Evolutionary conservation across 2,329 filamentous ascomycete species (phyloP).

Genomic region (Claviceps digitariae): DNA sequence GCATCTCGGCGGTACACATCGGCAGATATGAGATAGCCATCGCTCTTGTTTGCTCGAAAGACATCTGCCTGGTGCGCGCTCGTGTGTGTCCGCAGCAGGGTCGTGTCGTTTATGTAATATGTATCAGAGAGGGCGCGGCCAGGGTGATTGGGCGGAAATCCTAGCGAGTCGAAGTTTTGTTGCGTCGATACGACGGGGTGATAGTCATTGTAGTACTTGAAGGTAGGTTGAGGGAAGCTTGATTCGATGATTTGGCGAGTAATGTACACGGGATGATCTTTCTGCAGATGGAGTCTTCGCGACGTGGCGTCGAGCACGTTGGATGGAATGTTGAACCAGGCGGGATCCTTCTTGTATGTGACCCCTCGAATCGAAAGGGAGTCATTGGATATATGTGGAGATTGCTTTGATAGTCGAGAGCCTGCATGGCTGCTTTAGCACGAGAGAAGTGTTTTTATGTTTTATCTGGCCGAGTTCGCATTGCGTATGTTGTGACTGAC

Average conservation of each 20-base stretch:
- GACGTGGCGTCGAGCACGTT: conserved; percentile 63
- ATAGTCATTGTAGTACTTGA: conserved; percentile 63
- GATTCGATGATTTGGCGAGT: conserved; percentile 88
- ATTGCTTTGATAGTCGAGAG: background rate
- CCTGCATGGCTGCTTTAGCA: background rate
- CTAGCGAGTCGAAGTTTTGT: conserved; percentile 95
- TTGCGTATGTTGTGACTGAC: conserved; percentile 4
- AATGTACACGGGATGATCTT: conserved; percentile 79
- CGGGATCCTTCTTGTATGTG: conserved; percentile 51
- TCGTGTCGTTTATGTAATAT: conserved; percentile 81
- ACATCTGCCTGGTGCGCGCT: conserved; percentile 82
- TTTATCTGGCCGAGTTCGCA: background rate
- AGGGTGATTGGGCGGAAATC: conserved; percentile 77
- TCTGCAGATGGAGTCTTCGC: conserved; percentile 75
- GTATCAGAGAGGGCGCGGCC: conserved; percentile 82
- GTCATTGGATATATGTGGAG: background rate
- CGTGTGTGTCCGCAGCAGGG: conserved; percentile 83
- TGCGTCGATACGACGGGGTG: conserved; percentile 70
- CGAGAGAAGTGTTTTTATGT: background rate
- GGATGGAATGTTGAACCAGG: conserved; percentile 72
- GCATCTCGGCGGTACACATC: conserved; percentile 95
- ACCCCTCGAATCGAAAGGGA: conserved; percentile 40
- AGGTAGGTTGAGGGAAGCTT: conserved; percentile 61
- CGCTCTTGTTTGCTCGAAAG: conserved; percentile 57
- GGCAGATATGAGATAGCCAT: conserved; percentile 80